A percentile compares a stretch with the other conserved stretches of the same genome.
These are phyloP conservation scores for Neonectria ditissima DNA, from an alignment of 2,329 filamentous ascomycete species.

Conservation along the genomic window DNA sequence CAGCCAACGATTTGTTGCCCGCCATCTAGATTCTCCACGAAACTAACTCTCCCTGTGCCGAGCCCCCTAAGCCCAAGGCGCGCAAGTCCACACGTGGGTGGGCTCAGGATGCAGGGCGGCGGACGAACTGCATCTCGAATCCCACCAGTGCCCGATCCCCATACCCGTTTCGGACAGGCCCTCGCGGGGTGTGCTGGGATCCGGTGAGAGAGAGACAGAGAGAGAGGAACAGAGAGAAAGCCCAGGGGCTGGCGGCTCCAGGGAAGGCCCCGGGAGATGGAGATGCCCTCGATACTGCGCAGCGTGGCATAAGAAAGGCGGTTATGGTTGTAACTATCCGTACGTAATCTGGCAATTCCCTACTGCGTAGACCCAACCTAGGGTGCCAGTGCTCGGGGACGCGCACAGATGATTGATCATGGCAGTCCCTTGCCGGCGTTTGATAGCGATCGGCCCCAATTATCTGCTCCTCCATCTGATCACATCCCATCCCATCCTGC, in stretches of 20 bases:
- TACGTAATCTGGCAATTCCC: slow-evolving; percentile 9
- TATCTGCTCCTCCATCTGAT: slow-evolving; percentile 22
- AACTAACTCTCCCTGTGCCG: slow-evolving; percentile 26
- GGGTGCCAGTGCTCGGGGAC: slow-evolving; percentile 7
- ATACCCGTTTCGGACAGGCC: slow-evolving; percentile 22
- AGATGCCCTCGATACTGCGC: slow-evolving; percentile 22
- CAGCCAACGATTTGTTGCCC: not conserved
- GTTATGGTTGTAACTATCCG: no score
- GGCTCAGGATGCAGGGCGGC: slow-evolving; percentile 40
- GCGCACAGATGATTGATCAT: slow-evolving; percentile 11
- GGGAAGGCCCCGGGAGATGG: slow-evolving; percentile 11
- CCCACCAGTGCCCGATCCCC: slow-evolving; percentile 34
- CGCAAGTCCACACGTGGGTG: slow-evolving; percentile 42
- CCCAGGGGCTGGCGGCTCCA: not conserved
- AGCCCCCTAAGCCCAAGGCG: slow-evolving; percentile 20
- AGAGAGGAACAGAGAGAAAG: no score
- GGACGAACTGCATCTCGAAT: slow-evolving; percentile 43
- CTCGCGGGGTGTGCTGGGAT: slow-evolving; percentile 31
- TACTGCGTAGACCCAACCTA: not conserved
- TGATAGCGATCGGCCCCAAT: slow-evolving; percentile 27
- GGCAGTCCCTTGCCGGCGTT: slow-evolving; percentile 13
- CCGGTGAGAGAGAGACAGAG: no score
- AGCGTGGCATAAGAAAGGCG: no score
- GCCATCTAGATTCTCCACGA: slow-evolving; percentile 33
- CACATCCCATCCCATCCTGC: slow-evolving; percentile 13